Evolutionary conservation across 805 yeast species (phyloP).

Genomic region (Metschnikowia dekortorum): DNA sequence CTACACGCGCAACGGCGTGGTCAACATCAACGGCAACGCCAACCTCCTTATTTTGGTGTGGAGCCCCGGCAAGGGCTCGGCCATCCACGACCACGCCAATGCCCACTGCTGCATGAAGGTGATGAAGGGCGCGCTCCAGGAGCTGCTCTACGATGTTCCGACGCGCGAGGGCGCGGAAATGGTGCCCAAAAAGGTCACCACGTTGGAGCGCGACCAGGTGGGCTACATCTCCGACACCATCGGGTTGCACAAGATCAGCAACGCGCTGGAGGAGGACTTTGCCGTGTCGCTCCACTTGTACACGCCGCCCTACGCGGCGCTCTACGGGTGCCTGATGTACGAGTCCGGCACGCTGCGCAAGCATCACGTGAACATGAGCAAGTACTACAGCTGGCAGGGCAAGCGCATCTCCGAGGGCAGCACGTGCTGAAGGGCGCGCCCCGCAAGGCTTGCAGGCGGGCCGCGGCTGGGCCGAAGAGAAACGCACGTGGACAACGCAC

Average conservation of each 20-base stretch:
- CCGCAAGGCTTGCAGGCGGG: neutral
- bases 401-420: conserved; percentile 15
- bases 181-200: conserved; percentile 23
- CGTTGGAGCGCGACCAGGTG: conserved; percentile 40
- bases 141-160: conserved; percentile 54
- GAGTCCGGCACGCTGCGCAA: conserved; percentile 47
- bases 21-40: conserved; percentile 66
- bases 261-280: conserved; percentile 36
- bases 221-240: conserved; percentile 63
- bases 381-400: conserved; percentile 62
- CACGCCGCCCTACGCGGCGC: conserved; percentile 72
- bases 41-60: conserved; percentile 64
- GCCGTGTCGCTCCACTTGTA: conserved; percentile 68
- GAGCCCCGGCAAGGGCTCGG: conserved; percentile 61
- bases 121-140: conserved; percentile 54
- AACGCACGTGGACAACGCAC: too few relatives aligned
- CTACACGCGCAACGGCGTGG: conserved; percentile 69
- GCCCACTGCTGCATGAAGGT: conserved; percentile 77
- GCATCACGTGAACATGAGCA: conserved; percentile 55
- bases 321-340: conserved; percentile 50
- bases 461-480: neutral
- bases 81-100: conserved; percentile 70
- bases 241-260: conserved; percentile 62
- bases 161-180: conserved; percentile 23
- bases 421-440: conserved; percentile 13